Percentiles rank a stretch among this genome's conserved stretches.
Evolutionary conservation across 495 filamentous ascomycete genomes (phyloP).

Genomic region (Penicillium macrosclerotiorum): DNA sequence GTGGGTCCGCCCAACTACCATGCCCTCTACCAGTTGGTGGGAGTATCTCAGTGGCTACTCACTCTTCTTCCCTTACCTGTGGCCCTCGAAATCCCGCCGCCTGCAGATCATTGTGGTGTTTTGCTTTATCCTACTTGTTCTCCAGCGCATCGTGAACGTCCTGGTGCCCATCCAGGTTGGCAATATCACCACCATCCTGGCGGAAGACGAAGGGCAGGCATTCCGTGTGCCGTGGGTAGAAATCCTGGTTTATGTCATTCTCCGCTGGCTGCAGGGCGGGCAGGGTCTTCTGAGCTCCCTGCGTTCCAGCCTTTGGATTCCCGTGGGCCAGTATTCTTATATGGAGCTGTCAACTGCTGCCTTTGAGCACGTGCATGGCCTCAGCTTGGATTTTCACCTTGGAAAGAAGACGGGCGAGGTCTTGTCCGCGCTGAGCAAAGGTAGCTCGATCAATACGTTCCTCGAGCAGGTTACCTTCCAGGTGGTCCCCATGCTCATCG

Average conservation of each 20-base stretch:
- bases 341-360: conserved; percentile 89
- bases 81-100: conserved; percentile 69
- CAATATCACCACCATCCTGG: conserved; percentile 65
- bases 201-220: conserved; percentile 45
- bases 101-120: conserved; percentile 71
- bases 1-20: conserved; percentile 66
- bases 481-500: conserved; percentile 90
- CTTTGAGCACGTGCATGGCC: conserved; percentile 93
- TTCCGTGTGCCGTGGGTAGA: conserved; percentile 61
- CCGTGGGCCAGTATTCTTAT: conserved; percentile 94
- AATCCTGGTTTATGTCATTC: conserved; percentile 76
- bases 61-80: conserved; percentile 91
- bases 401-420: conserved; percentile 97
- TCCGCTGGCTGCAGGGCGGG: conserved; percentile 81
- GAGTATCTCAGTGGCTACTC: conserved; percentile 87
- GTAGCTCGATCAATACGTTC: conserved; percentile 93
- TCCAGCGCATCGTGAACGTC: conserved; percentile 74
- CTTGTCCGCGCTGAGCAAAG: conserved; percentile 90
- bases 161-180: conserved; percentile 76
- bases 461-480: conserved; percentile 94
- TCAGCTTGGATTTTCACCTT: conserved; percentile 94
- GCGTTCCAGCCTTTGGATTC: conserved; percentile 86
- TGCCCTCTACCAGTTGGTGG: conserved; percentile 74
- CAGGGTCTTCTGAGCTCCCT: conserved; percentile 82
- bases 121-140: conserved; percentile 70